Evolutionary conservation across 305 asterid genomes (phyloP).

Genomic region (Stenogyne calaminthoides): DNA sequence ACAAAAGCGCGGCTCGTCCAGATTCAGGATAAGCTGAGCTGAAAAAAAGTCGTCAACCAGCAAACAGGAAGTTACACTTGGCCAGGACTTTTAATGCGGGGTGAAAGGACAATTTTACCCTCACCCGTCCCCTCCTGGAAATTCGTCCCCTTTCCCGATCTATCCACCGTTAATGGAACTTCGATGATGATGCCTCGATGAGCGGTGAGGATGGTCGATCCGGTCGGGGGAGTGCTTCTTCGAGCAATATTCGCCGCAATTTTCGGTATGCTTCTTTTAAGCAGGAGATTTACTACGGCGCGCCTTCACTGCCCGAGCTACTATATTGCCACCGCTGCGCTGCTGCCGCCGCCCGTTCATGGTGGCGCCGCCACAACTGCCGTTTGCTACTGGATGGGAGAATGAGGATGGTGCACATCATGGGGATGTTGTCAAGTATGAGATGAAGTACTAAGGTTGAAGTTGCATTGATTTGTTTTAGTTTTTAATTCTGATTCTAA

Average conservation of each 20-base stretch:
- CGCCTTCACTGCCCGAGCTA: background rate
- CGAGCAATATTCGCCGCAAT: background rate
- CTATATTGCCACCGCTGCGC: background rate
- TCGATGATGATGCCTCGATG: conserved; percentile 3
- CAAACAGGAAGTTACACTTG: background rate
- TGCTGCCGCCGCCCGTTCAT: background rate
- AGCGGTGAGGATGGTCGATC: background rate
- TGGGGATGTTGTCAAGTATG: background rate
- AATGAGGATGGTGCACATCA: background rate
- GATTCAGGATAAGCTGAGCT: background rate
- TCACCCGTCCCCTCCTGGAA: background rate
- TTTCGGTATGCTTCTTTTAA: background rate
- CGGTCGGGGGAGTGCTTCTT: background rate
- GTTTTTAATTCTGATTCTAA: too few species aligned
- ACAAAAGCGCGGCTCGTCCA: background rate
- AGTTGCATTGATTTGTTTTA: too few species aligned
- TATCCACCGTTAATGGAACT: background rate
- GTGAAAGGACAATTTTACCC: background rate
- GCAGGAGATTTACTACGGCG: background rate
- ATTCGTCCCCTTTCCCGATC: background rate
- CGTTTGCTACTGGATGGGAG: background rate
- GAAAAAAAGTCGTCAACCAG: background rate
- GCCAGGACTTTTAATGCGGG: background rate
- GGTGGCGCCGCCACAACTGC: background rate
- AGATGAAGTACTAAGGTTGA: background rate